A percentile compares a stretch with the other conserved stretches of the same genome.
Conservation (phyloP, 345 rosid species). For the Xanthoceras sorbifolium region DNA sequence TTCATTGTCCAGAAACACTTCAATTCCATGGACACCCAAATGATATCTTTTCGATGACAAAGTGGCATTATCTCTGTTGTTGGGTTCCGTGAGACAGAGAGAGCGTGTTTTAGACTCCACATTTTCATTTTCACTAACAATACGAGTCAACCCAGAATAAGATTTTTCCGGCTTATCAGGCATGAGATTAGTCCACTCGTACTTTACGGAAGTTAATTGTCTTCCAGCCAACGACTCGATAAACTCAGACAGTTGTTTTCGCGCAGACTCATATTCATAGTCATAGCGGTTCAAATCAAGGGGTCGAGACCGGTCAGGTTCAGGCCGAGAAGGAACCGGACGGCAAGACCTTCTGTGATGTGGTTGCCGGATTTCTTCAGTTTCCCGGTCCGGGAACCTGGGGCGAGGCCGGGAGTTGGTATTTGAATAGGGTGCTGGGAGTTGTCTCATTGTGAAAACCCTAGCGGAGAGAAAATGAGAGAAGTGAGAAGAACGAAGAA, state of each 20-base stretch:
- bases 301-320: not conserved
- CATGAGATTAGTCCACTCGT: slow-evolving; percentile 40
- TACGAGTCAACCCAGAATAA: not conserved
- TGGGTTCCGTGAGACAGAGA: not conserved
- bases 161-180: slow-evolving; percentile 6
- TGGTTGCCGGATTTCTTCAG: not conserved
- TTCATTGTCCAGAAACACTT: not conserved
- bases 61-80: not conserved
- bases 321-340: not conserved
- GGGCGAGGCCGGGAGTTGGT: slow-evolving; percentile 1
- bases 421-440: not conserved
- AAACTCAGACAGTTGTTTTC: slow-evolving; percentile 24
- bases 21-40: not conserved
- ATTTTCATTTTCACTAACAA: not conserved
- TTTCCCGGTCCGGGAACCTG: not conserved
- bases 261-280: slow-evolving; percentile 11
- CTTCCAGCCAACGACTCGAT: slow-evolving; percentile 25
- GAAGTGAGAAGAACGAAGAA: too few relatives aligned
- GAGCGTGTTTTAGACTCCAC: not conserved
- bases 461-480: too few relatives aligned
- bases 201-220: slow-evolving; percentile 29
- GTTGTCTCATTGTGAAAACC: not conserved
- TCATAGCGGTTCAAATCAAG: not conserved
- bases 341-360: not conserved
- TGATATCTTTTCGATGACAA: not conserved